phyloP scores from a whole-genome alignment of 805 yeast genomes.

The Candida yuanshanica region DNA sequence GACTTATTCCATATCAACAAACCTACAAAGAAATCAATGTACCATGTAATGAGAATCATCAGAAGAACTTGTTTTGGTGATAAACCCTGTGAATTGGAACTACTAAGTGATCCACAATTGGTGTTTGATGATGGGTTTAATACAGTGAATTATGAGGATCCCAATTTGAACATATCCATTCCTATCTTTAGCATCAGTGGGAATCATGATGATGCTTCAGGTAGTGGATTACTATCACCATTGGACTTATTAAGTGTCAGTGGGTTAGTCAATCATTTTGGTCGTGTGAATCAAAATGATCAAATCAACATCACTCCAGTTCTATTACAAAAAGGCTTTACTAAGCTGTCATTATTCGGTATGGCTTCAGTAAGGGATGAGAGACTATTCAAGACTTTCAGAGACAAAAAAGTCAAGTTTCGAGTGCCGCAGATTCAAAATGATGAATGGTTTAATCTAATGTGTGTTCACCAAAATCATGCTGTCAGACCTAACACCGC shows the following conservation, averaged over 20 bases:
- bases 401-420: slow-evolving; percentile 75
- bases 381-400: slow-evolving; percentile 72
- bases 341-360: slow-evolving; percentile 84
- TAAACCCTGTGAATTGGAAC: slow-evolving; percentile 77
- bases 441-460: slow-evolving; percentile 74
- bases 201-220: slow-evolving; percentile 95
- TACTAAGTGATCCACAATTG: slow-evolving; percentile 70
- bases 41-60: slow-evolving; percentile 70
- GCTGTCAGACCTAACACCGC: slow-evolving; percentile 73
- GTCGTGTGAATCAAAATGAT: slow-evolving; percentile 72
- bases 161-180: slow-evolving; percentile 78
- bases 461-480: slow-evolving; percentile 92
- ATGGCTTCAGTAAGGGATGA: slow-evolving; percentile 87
- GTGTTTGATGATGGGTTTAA: slow-evolving; percentile 61
- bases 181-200: slow-evolving; percentile 94
- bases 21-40: slow-evolving; percentile 82
- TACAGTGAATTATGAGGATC: slow-evolving; percentile 83
- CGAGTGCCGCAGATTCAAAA: slow-evolving; percentile 55
- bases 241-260: slow-evolving; percentile 76
- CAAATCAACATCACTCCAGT: slow-evolving; percentile 70
- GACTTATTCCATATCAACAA: slow-evolving; percentile 88
- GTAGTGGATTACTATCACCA: slow-evolving; percentile 76
- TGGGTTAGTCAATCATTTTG: slow-evolving; percentile 87
- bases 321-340: slow-evolving; percentile 73
- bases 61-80: slow-evolving; percentile 76